Conservation (phyloP, 208 protist genomes). For the Leishmania turanica region DNA sequence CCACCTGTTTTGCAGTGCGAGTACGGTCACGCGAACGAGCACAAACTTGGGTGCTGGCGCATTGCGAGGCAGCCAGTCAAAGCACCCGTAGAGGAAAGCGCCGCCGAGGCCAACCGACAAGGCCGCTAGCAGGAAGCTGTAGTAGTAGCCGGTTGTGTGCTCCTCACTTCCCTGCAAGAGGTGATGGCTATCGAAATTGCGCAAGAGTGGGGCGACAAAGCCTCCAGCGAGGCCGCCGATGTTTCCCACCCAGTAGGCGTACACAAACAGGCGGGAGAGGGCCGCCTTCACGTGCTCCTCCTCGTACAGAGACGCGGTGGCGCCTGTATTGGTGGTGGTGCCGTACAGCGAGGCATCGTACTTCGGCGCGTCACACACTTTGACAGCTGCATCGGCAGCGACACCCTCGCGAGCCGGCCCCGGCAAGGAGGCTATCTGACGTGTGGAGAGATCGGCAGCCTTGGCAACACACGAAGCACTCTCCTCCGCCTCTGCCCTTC, state of each 20-base stretch:
- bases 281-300: constrained; percentile 24
- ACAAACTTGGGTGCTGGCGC: constrained; percentile 44
- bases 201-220: constrained; percentile 57
- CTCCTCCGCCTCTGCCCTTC: neutral
- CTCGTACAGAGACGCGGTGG: neutral
- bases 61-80: constrained; percentile 37
- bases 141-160: constrained; percentile 72
- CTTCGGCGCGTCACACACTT: neutral
- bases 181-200: constrained; percentile 36
- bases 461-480: neutral
- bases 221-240: constrained; percentile 56
- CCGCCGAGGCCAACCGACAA: constrained; percentile 42
- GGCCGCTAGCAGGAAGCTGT: constrained; percentile 46
- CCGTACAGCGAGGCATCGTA: neutral
- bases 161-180: constrained; percentile 28
- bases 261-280: constrained; percentile 56
- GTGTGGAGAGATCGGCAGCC: neutral
- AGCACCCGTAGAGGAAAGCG: constrained; percentile 30
- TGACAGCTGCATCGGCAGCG: too few relatives aligned
- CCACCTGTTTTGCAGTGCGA: constrained; percentile 32
- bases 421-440: neutral
- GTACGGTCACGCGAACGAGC: constrained; percentile 45
- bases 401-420: neutral
- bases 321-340: neutral
- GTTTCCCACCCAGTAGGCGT: constrained; percentile 62